Base-by-base conservation (phyloP, 495 filamentous ascomycete genomes). In the Xylaria scruposa region DNA sequence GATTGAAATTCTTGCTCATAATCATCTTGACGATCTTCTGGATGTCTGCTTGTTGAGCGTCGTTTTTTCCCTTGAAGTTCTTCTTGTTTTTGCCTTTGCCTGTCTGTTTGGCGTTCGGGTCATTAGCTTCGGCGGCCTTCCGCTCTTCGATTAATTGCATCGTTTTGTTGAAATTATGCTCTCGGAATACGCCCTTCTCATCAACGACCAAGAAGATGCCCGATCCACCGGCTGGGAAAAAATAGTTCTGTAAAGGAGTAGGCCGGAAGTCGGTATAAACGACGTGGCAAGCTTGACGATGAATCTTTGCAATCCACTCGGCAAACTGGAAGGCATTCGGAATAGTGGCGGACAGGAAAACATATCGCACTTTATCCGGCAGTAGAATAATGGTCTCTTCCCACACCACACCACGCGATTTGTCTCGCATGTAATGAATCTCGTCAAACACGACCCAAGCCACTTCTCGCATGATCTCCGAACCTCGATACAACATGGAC, bases 311-410 rank as follows among this genome's bases (percentile, higher is more conserved):
- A 71, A 98, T 95, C 96, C 96, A 99, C 81, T 99, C 94, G 75
- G 96, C 96, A 76, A 99, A 99, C 78, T 99, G 96, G 91, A 98
- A 97, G 56, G 96, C 95, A 77, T 99, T 99, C 47, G 96, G 96
- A 72, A 99, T 99, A n/a, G 96, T 99, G 49, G 96, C 96, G 33
- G 96, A 99, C 42, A 99, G 84, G 84, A 99, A 99, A 42, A 98
- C 96, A 75, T 98, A 99, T 81, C 94, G 92, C 70, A 98, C 96
- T 85, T 99, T 97, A 85, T 99, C 95, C 6, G 96, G 96, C 12
- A 99, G 84, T 31, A 99, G 85, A 78, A 99, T 99, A 78, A 99
- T 97, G 9, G 97, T 98, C 81, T 99, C 96, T 80, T 99, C 96
- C 96, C 96, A 99, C 12, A 99, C 96, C 12, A 99, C 96, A 83